A percentile compares a stretch with the other conserved stretches of the same genome.
Conservation (phyloP, 2,329 filamentous ascomycete genomes). For the Diaporthe capsici region DNA sequence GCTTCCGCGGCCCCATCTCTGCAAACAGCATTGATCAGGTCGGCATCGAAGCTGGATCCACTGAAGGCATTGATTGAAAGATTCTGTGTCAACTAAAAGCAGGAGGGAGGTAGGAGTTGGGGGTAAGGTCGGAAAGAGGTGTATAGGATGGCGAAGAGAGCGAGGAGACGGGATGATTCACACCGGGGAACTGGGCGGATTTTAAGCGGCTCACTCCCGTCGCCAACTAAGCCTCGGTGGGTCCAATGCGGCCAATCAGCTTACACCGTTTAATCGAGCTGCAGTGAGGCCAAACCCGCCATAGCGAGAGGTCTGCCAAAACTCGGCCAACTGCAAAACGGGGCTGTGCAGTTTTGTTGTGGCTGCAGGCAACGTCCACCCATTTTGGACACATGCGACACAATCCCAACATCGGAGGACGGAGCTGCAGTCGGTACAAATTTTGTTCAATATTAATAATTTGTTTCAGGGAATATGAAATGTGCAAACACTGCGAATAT, state of each 20-base stretch:
- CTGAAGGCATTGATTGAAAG: not conserved
- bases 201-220: slow-evolving; percentile 13
- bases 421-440: not conserved
- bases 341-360: slow-evolving; percentile 20
- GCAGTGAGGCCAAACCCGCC: slow-evolving; percentile 37
- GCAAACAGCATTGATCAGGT: not conserved
- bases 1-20: no score
- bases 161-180: slow-evolving; percentile 4
- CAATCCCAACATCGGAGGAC: not conserved
- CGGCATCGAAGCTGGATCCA: not conserved
- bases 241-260: not conserved
- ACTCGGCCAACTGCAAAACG: not conserved
- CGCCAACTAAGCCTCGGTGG: slow-evolving; percentile 12
- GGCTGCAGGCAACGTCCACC: not conserved
- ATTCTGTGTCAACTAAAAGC: no score
- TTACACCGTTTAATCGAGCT: slow-evolving; percentile 2
- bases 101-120: not conserved
- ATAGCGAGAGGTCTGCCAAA: not conserved
- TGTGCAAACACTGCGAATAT: not conserved
- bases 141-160: not conserved
- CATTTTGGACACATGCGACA: not conserved
- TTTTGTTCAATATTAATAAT: no score
- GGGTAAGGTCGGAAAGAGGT: not conserved
- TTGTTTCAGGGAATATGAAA: no score
- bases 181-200: slow-evolving; percentile 21